Base-by-base conservation (phyloP, 2,329 filamentous ascomycete species). In the Trichoderma harzianum region DNA sequence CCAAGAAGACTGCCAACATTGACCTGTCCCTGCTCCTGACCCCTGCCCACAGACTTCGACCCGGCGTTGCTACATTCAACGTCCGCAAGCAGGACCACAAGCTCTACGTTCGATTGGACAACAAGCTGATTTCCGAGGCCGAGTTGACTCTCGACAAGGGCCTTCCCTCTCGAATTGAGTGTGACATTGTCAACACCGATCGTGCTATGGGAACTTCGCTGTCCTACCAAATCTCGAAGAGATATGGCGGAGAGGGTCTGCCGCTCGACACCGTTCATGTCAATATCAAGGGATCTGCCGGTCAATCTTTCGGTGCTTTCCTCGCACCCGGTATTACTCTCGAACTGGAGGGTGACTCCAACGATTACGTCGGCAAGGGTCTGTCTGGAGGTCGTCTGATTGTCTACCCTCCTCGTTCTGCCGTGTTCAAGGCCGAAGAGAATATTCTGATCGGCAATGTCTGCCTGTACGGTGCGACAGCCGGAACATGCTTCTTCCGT, bases 1-100 rank as follows among this genome's bases (percentile, higher is more conserved):
- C 92, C 39, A 87, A 90, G 71, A 98, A 98, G 88, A 97, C 95
- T 43, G 89, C 92, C 82, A 97, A 97, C 82, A 94, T 98, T 76
- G 95, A 98, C 77, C 85, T 98, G 73, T 97, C 94, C 55, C 89
- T 98, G 70, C 96, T 98, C 78, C 86, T 98, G 66, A 98, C 95
- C 0, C 95, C 95, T 4, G 95, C 95, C n/a, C 95, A 98, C 84
- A 96, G 95, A 76, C 92, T 98, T 67, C 92, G 95, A 73, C 95
- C 95, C 68, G 95, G 94, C 74, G 95, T 98, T 71, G 95, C 95
- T 51, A 98, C 95, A 12, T 98, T 97, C 89, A 98, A 98, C 78
- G 95, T 98, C 72, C 93, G 95, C 83, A 98, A 97, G 87, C 95
- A 98, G 83, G 95, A 98, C 77, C 95, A 98, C 83, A 91, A 93